Base-by-base conservation (phyloP, 768 basidiomycete genomes). In the Mrakia blollopis region DNA sequence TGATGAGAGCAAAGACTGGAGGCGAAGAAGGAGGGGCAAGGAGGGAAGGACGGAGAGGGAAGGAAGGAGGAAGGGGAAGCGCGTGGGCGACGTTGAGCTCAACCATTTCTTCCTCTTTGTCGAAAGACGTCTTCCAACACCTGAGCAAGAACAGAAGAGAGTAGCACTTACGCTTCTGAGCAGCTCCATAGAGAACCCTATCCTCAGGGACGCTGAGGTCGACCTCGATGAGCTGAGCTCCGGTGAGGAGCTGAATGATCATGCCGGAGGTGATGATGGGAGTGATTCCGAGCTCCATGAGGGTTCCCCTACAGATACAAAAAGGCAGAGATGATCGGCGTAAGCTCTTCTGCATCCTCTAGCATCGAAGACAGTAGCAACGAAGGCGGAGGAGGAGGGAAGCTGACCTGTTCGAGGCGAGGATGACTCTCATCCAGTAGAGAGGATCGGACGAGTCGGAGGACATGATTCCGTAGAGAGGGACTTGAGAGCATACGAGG, bases 341-440 rank as follows among this genome's bases (percentile, higher is more conserved):
- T 39, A 39, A 11, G 23, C 25, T 35, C 37, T 65, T 30, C 23
- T 14, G 28, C 3, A 37, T 50, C 7, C 28, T 54, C 9, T 1
- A 41, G 9, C 6, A 1, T 32, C 9, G 14, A 21, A 65, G 16
- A 3, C 21, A 71, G 44, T 8, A 28, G 14, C 11, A 47, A 8
- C 3, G 9, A 41, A n/a, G n/a, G n/a, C n/a, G 13, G 63, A 44
- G 72, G 44, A n/a, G 18, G 44, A 60, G 65, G 16, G 16, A 21
- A 23, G 60, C 77, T 44, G 4, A 78, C 77, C 77, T 89, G 86
- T 98, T 98, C 10, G 94, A 97, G 32, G 97, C 96, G 78, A 99
- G 89, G 85, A 99, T 98, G 86, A 96, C 96, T 85, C 96, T 92
- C 91, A 98, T 94, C 97, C 96, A 98, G 87, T 97, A 98, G 61